These are phyloP conservation scores for Ophiostoma quercus DNA, from an alignment of 2,329 filamentous ascomycete species.

Conservation along the genomic window DNA sequence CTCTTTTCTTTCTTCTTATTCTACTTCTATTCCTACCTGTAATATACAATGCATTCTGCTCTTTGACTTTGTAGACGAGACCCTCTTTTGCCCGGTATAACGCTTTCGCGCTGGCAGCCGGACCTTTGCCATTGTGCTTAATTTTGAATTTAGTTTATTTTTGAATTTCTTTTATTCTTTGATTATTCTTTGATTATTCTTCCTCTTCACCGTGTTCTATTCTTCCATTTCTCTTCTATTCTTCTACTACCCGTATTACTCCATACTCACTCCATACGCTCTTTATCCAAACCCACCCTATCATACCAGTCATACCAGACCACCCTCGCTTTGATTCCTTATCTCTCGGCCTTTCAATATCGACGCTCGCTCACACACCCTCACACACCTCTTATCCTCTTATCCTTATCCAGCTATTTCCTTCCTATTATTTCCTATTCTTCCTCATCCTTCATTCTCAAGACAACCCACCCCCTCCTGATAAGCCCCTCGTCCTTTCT, in stretches of 20 bases:
- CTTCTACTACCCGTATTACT: not conserved
- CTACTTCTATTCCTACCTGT: not conserved
- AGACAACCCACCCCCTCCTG: not conserved
- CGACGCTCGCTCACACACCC: conserved; percentile 11
- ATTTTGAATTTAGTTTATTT: not conserved
- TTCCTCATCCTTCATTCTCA: conserved; percentile 6
- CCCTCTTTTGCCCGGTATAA: conserved; percentile 1
- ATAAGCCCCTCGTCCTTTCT: not conserved
- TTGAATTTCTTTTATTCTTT: not conserved
- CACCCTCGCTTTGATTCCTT: not conserved
- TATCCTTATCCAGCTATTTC: not conserved
- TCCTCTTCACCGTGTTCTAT: not conserved
- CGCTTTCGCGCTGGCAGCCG: not conserved
- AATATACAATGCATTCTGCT: not conserved
- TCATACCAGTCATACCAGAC: not conserved
- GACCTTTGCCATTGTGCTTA: not conserved
- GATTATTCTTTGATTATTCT: not conserved
- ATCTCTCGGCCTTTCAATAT: conserved; percentile 12
- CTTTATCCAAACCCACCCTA: conserved; percentile 3
- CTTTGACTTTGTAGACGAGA: not conserved
- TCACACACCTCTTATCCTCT: not conserved
- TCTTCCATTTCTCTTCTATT: not conserved
- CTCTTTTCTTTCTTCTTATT: not conserved
- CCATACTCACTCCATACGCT: not conserved
- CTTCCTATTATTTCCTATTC: not conserved